phyloP scores from a whole-genome alignment of 805 yeast genomes.

The Saturnispora diversa region DNA sequence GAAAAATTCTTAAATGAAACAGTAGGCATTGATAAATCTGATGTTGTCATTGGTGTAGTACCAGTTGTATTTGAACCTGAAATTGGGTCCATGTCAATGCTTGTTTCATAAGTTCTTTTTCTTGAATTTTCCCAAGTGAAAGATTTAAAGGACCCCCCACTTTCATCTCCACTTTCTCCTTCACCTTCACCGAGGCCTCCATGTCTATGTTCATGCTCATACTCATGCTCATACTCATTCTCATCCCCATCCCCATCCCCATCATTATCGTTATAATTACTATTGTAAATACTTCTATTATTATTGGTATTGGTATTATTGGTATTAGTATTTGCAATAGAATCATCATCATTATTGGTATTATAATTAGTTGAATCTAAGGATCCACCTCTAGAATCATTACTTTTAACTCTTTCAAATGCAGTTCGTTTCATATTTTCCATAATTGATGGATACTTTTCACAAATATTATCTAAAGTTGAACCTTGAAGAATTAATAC shows the following conservation, averaged over 20 bases:
- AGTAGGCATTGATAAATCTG: not conserved
- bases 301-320: not conserved
- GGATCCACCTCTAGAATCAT: conserved; percentile 18
- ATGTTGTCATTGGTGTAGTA: not conserved
- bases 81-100: not conserved
- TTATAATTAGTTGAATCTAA: not conserved
- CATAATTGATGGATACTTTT: conserved; percentile 48
- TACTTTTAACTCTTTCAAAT: conserved; percentile 35
- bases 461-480: conserved; percentile 45
- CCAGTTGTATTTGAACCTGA: not conserved
- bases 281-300: no score
- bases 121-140: not conserved
- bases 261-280: no score
- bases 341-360: not conserved
- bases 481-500: conserved; percentile 52
- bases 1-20: conserved; percentile 10
- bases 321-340: conserved; percentile 1
- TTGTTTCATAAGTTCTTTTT: conserved; percentile 1
- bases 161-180: no score
- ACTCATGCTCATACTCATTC: no score
- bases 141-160: no score
- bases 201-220: no score
- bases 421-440: conserved; percentile 59
- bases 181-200: no score
- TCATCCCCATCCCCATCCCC: no score